Base-by-base conservation (phyloP, 768 basidiomycete genomes). In the Collybiopsis luxurians region DNA sequence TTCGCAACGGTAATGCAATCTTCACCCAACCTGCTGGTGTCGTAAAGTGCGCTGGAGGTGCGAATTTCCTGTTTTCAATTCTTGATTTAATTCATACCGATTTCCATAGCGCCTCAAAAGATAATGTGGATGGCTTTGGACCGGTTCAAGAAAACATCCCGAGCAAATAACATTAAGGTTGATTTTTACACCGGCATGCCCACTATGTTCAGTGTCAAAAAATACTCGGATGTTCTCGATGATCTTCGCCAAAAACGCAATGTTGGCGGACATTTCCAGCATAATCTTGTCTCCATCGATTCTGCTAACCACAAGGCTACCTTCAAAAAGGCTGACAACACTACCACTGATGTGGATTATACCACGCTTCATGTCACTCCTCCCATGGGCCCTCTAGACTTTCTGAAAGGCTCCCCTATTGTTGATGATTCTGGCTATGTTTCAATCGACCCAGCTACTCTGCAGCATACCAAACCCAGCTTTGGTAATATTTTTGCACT, bases 101-200 rank as follows among this genome's bases (percentile, higher is more conserved):
- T 61, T 49, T 26, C 7, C 40, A 21, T 61, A 90, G 89, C 87
- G 15, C 89, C 90, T 19, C 90, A 93, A 67, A 94, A 95, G 72
- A 90, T 95, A 53, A 94, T 96, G 90, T 96, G 93, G 92, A 92
- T 94, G 90, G 90, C 91, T 45, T 93, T 91, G 90, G 91, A 95
- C 67, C 76, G 85, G 47, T 92, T 80, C 68, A 78, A 79, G 56
- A 77, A 70, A 66, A 88, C 89, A 10, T 77, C 78, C 2, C 80
- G 89, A 19, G 68, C 73, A 15, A 76, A 79, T 48, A 76, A 81
- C 47, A 79, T 89, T 62, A 76, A 83, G 50, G 67, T 90, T 59
- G 83, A 91, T 57, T 96, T 96, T 69, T 89, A 89, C 69, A 92
- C 89, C 28, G 95, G 93, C 59, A 90, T 87, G 89, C 93, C 94